A percentile compares a stretch with the other conserved stretches of the same genome.
Evolutionary conservation across 441 rosid genomes (phyloP).

Genomic region (Adansonia grandidieri): DNA sequence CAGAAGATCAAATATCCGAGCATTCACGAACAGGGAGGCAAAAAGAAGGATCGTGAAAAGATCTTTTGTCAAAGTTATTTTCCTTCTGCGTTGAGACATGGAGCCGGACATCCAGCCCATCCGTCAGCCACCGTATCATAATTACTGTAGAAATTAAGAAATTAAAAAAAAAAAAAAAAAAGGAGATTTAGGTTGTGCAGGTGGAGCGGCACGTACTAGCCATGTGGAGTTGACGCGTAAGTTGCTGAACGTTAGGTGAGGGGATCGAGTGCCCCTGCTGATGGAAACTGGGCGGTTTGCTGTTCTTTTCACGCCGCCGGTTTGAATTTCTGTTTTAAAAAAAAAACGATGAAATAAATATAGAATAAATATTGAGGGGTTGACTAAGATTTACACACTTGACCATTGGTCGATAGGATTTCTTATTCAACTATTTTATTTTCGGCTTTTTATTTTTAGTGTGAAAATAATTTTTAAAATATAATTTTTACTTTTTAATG

Average conservation of each 20-base stretch:
- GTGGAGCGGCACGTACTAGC: too few relatives aligned
- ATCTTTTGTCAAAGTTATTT: not conserved
- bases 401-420: not conserved
- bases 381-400: not conserved
- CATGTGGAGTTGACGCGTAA: not conserved
- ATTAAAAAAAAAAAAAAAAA: too few relatives aligned
- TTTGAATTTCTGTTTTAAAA: not conserved
- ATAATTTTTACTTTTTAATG: too few relatives aligned
- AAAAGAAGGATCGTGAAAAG: not conserved
- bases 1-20: not conserved
- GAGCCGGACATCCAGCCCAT: too few relatives aligned
- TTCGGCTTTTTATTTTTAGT: not conserved
- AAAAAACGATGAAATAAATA: not conserved
- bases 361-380: not conserved
- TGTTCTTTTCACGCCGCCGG: not conserved
- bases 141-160: too few relatives aligned
- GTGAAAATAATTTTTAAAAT: too few relatives aligned
- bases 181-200: too few relatives aligned
- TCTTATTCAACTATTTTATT: not conserved
- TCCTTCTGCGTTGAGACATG: not conserved
- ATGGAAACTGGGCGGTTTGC: too few relatives aligned
- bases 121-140: too few relatives aligned
- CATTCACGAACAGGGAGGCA: not conserved
- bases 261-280: not conserved
- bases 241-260: not conserved